phyloP scores from a whole-genome alignment of 352 stramenopile genomes.

The Phytopythium chamaehyphon region DNA sequence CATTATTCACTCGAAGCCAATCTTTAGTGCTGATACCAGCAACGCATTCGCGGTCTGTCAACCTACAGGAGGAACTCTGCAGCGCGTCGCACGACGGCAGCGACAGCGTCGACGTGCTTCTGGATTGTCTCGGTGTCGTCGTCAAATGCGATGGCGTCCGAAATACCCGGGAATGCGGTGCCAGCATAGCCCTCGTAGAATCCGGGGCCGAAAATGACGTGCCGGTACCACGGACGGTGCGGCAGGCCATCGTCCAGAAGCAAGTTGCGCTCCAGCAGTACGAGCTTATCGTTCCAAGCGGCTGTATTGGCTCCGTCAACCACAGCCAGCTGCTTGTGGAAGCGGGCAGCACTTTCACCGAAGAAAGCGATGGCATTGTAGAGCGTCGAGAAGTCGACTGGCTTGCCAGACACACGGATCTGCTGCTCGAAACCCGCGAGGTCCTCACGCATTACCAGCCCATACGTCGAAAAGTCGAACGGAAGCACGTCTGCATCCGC shows the following conservation, averaged over 20 bases:
- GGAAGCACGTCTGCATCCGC: slow-evolving; percentile 49
- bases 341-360: slow-evolving; percentile 14
- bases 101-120: slow-evolving; percentile 35
- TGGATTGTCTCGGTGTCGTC: slow-evolving; percentile 30
- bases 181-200: slow-evolving; percentile 51
- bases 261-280: slow-evolving; percentile 31
- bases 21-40: too few relatives aligned
- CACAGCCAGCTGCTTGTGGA: slow-evolving; percentile 14
- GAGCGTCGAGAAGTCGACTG: slow-evolving; percentile 30
- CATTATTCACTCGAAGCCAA: too few relatives aligned
- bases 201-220: slow-evolving; percentile 47
- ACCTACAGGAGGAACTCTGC: slow-evolving; percentile 22
- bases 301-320: background rate
- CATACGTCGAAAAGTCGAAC: slow-evolving; percentile 75
- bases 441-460: slow-evolving; percentile 47
- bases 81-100: slow-evolving; percentile 25
- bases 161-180: slow-evolving; percentile 40
- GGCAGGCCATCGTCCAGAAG: slow-evolving; percentile 25
- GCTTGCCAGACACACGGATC: slow-evolving; percentile 8
- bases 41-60: too few relatives aligned
- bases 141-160: slow-evolving; percentile 35
- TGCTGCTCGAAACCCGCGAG: slow-evolving; percentile 26
- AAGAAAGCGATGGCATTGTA: slow-evolving; percentile 43
- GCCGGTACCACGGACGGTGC: slow-evolving; percentile 42
- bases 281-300: slow-evolving; percentile 32